Base-by-base conservation (phyloP, 139 green algal species). In the Dunaliella primolecta region DNA sequence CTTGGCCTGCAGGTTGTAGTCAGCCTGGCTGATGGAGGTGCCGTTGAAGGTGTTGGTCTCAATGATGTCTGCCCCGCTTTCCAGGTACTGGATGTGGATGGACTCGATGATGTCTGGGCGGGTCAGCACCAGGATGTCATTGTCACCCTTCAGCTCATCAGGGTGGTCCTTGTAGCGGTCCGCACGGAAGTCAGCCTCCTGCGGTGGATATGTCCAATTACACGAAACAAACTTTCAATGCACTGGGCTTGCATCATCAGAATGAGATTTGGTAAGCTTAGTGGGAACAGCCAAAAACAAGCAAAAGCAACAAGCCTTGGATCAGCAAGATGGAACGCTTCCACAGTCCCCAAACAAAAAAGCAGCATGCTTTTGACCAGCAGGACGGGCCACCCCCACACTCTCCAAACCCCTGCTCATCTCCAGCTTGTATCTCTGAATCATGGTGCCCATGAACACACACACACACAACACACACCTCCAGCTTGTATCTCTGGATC, bases 31-130 rank as follows among this genome's bases (percentile, higher is more conserved):
- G 88, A 98, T 98, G 57, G 84, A 93, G 34, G 95, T 98, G 70
- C 94, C 96, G 82, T 98, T 99, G 94, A 99, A 99, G 38, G 97
- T 99, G 93, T 99, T 99, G 82, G 97, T 99, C 92, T 99, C 97
- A 55, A 99, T 95, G 88, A 99, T 98, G 92, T 99, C 97, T 20
- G 97, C 95, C 2, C 97, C 97, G 23, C 80, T 94, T 56, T 95
- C 94, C 81, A 99, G 88, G 91, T 97, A 99, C 34, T 91, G 88
- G 1, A 75, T 95, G 93, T 99, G 97, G 91, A 99, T 99, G 30
- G 95, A 91, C 36, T 89, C 87, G 57, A 99, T 98, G 36, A 99
- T 91, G 79, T 99, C 96, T 0, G 97, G 97, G 24, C 94, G 89
- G 24, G 97, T 99, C 78, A 99, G 89, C 70, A 99, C 95, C 84